Percentiles rank a stretch among this genome's conserved stretches.
Evolutionary conservation across 2,329 filamentous ascomycete species (phyloP).

Genomic region (Reticulascus tulasneorum): DNA sequence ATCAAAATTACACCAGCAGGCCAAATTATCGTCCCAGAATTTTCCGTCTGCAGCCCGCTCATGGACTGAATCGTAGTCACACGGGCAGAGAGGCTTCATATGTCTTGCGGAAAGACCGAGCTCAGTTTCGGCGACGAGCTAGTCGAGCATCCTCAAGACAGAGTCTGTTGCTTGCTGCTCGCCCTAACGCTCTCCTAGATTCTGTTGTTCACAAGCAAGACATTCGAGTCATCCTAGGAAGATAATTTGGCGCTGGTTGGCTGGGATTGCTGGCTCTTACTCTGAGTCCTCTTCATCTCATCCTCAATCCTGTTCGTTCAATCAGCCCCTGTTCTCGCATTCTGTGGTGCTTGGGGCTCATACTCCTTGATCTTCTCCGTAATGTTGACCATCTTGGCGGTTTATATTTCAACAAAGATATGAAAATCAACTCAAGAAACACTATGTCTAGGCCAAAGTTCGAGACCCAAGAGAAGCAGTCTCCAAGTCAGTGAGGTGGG

Average conservation of each 20-base stretch:
- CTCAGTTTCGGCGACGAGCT: too few relatives aligned
- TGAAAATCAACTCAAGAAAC: neutral
- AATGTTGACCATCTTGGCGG: slow-evolving; percentile 87
- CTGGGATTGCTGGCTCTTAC: slow-evolving; percentile 47
- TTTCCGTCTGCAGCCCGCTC: too few relatives aligned
- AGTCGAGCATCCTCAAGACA: too few relatives aligned
- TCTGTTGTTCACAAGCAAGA: too few relatives aligned
- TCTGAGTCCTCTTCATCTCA: slow-evolving; percentile 98
- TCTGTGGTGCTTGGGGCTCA: slow-evolving; percentile 21
- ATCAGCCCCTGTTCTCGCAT: slow-evolving; percentile 15
- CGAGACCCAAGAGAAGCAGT: neutral
- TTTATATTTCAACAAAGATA: slow-evolving; percentile 14
- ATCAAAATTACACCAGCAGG: neutral
- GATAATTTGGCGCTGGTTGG: neutral
- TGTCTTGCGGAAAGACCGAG: too few relatives aligned
- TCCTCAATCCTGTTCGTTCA: slow-evolving; percentile 80
- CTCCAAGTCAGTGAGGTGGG: slow-evolving; percentile 9
- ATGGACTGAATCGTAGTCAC: too few relatives aligned
- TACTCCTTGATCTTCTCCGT: slow-evolving; percentile 99
- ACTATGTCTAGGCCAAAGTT: slow-evolving; percentile 2
- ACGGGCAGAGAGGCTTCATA: too few relatives aligned
- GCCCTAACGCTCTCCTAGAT: too few relatives aligned
- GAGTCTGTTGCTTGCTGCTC: too few relatives aligned
- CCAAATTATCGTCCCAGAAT: too few relatives aligned
- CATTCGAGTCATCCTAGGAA: too few relatives aligned